Percentiles rank a stretch among this genome's conserved stretches.
These are phyloP conservation scores for Rutstroemia sydowiana DNA, from an alignment of 2,329 filamentous ascomycete species.

Conservation along the genomic window DNA sequence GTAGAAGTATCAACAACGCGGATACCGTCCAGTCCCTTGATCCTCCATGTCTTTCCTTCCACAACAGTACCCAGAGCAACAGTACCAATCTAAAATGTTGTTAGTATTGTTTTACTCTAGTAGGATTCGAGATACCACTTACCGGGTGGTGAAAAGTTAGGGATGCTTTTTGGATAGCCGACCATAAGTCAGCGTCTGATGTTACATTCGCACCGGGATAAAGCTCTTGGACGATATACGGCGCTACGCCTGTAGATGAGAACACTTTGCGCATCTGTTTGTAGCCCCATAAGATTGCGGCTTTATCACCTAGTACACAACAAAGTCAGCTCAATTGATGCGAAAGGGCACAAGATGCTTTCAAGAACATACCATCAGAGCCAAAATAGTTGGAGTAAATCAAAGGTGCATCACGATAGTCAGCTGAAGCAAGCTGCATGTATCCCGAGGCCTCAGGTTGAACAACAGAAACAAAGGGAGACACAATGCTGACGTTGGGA, in stretches of 20 bases:
- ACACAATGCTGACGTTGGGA: background rate
- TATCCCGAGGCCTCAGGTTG: background rate
- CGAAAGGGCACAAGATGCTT: background rate
- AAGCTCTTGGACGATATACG: background rate
- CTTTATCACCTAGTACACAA: background rate
- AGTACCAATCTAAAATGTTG: background rate
- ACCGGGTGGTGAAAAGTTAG: background rate
- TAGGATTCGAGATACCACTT: background rate
- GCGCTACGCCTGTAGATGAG: background rate
- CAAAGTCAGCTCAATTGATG: background rate
- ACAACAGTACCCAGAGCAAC: background rate
- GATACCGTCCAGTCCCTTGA: background rate
- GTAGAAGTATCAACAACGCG: background rate
- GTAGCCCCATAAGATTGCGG: background rate
- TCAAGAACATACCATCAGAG: background rate
- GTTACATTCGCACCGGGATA: background rate
- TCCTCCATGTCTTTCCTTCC: background rate
- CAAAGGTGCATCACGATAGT: background rate
- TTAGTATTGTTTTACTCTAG: background rate
- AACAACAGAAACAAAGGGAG: background rate
- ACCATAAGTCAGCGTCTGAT: background rate
- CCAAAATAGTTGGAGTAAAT: background rate
- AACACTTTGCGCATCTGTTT: background rate
- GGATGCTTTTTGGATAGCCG: background rate
- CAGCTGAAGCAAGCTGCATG: background rate